Percentiles rank a stretch among this genome's conserved stretches.
Conservation (phyloP, 495 filamentous ascomycete genomes). For the Talaromyces wortmannii region DNA sequence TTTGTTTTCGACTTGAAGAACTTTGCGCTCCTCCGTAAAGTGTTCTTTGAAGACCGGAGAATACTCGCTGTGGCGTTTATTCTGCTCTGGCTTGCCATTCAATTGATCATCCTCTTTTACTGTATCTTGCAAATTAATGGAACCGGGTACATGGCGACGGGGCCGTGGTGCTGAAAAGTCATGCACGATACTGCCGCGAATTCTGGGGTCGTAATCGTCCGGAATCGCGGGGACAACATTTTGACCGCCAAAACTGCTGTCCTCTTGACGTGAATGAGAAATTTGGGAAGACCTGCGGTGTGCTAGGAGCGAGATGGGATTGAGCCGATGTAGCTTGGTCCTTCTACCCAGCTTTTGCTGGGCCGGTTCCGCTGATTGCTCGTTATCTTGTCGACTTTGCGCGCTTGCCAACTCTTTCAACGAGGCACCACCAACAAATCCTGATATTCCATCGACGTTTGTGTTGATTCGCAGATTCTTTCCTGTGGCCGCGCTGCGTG, state of each 20-base stretch:
- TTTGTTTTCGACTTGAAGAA: constrained; percentile 42
- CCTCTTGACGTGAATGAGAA: constrained; percentile 34
- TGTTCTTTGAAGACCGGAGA: constrained; percentile 63
- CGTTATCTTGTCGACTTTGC: constrained; percentile 12
- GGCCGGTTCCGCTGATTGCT: constrained; percentile 18
- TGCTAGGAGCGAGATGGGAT: constrained; percentile 60
- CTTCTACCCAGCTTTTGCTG: constrained; percentile 40
- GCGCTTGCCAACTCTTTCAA: constrained; percentile 18
- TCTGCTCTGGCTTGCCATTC: constrained; percentile 18
- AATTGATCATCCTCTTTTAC: neutral
- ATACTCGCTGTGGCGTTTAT: constrained; percentile 36
- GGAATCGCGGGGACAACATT: constrained; percentile 53
- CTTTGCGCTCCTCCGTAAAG: constrained; percentile 54
- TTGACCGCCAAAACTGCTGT: constrained; percentile 36
- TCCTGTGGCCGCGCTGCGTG: neutral
- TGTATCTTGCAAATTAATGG: constrained; percentile 7
- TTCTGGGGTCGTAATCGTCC: constrained; percentile 76
- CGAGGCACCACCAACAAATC: constrained; percentile 1
- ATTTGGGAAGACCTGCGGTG: constrained; percentile 49
- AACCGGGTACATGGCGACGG: constrained; percentile 25
- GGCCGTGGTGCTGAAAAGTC: constrained; percentile 82
- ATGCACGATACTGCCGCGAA: constrained; percentile 77
- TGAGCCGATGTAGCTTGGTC: constrained; percentile 59
- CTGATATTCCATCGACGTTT: constrained; percentile 20
- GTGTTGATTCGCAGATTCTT: constrained; percentile 27